These are phyloP conservation scores for Mallotus japonicus DNA, from an alignment of 441 rosid genomes.

Conservation along the genomic window DNA sequence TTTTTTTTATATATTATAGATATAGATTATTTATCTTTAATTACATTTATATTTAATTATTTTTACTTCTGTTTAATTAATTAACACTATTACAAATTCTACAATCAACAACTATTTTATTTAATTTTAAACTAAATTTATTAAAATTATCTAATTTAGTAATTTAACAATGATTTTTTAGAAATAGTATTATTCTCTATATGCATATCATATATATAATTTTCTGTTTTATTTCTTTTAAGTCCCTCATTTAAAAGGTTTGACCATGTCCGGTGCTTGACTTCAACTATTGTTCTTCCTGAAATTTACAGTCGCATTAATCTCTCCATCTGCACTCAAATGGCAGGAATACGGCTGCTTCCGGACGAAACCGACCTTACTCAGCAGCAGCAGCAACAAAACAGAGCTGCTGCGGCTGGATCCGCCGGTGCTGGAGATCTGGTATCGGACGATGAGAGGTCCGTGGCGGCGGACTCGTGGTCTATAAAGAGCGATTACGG, in stretches of 20 bases:
- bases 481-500: conserved; percentile 95
- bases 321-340: conserved; percentile 9
- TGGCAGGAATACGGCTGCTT: conserved; percentile 71
- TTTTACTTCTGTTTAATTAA: too few species aligned
- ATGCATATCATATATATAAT: too few species aligned
- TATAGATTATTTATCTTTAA: too few species aligned
- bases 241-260: neutral
- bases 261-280: neutral
- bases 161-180: too few species aligned
- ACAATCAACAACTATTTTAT: too few species aligned
- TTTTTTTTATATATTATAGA: too few species aligned
- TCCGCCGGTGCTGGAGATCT: conserved; percentile 34
- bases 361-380: conserved; percentile 71
- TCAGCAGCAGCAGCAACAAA: conserved; percentile 46
- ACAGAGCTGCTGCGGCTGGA: conserved; percentile 24
- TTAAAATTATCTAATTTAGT: too few species aligned
- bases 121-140: too few species aligned
- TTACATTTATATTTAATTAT: too few species aligned
- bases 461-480: conserved; percentile 98
- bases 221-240: too few species aligned
- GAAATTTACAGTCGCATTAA: neutral
- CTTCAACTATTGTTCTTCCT: neutral
- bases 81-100: too few species aligned
- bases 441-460: conserved; percentile 88
- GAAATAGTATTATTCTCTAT: too few species aligned